Conservation (phyloP, 305 asterid species). For the Fraxinus greggii region DNA sequence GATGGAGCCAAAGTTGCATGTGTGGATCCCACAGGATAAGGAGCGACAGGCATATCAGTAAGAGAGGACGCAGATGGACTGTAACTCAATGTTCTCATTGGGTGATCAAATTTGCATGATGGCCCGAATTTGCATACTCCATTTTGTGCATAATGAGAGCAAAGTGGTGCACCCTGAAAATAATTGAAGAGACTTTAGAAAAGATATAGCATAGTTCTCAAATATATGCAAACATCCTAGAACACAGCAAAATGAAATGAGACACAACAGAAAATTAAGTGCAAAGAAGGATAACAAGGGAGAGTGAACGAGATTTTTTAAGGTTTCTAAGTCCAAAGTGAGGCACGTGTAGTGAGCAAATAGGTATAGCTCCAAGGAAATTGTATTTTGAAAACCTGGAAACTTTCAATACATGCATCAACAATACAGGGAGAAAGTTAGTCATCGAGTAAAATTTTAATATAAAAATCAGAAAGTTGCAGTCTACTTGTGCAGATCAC, state of each 20-base stretch:
- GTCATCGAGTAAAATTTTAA: neutral
- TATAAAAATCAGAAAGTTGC: neutral
- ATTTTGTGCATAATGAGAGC: conserved; percentile 74
- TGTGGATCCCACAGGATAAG: conserved; percentile 78
- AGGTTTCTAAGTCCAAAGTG: neutral
- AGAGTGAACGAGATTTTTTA: neutral
- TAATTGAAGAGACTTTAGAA: conserved; percentile 5
- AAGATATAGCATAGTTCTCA: conserved; percentile 6
- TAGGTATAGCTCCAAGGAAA: neutral
- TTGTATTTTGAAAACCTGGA: neutral
- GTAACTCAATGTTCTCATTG: conserved; percentile 67
- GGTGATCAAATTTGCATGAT: conserved; percentile 85
- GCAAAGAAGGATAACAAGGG: neutral
- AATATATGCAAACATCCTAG: neutral
- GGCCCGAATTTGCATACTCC: conserved; percentile 88
- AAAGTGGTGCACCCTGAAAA: conserved; percentile 67
- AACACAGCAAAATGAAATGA: neutral
- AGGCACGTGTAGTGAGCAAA: neutral
- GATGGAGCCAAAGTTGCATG: conserved; percentile 73
- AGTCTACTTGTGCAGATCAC: neutral
- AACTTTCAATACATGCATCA: neutral
- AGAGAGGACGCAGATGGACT: conserved; percentile 90
- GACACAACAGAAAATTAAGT: neutral
- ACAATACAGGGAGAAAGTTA: neutral
- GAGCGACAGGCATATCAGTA: conserved; percentile 85